Conservation (phyloP, 139 green algal species). For the Monoraphidium neglectum region DNA sequence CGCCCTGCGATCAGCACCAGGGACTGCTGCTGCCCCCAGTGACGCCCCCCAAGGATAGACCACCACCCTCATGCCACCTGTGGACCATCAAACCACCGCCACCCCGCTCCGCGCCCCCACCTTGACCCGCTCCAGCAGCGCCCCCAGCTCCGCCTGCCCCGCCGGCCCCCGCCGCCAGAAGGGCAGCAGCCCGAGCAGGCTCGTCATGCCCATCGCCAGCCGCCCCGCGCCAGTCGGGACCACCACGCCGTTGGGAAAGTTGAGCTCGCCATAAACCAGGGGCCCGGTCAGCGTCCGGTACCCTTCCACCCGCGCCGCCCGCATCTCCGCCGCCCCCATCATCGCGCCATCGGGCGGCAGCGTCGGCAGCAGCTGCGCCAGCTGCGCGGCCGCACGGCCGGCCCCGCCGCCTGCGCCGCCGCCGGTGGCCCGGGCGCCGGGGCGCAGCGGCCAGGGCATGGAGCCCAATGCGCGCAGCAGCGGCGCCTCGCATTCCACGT, state of each 20-base stretch:
- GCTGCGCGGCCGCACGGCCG: conserved; percentile 5
- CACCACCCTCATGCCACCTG: too few species aligned
- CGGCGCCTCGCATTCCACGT: conserved; percentile 40
- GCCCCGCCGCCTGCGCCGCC: conserved; percentile 1
- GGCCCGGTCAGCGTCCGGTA: conserved; percentile 63
- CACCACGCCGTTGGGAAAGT: conserved; percentile 1
- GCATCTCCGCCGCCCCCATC: conserved; percentile 29
- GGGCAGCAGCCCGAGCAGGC: conserved; percentile 13
- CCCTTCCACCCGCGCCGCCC: conserved; percentile 51
- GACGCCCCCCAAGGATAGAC: too few species aligned
- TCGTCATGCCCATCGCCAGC: conserved; percentile 43
- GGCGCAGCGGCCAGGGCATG: conserved; percentile 37
- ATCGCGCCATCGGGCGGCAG: conserved; percentile 22
- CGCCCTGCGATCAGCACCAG: too few species aligned
- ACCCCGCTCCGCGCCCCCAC: conserved; percentile 9
- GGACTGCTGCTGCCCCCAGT: too few species aligned
- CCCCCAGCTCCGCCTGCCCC: conserved; percentile 20
- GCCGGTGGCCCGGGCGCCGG: not conserved
- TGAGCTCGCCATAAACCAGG: conserved; percentile 62
- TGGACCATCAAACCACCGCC: not conserved
- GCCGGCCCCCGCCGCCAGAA: conserved; percentile 20
- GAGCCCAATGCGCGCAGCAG: conserved; percentile 60
- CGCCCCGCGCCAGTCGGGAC: conserved; percentile 42
- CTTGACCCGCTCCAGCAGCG: conserved; percentile 6
- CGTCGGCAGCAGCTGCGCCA: conserved; percentile 4